Evolutionary conservation across 768 basidiomycete genomes (phyloP).

Genomic region (Phanerochaete carnosa): DNA sequence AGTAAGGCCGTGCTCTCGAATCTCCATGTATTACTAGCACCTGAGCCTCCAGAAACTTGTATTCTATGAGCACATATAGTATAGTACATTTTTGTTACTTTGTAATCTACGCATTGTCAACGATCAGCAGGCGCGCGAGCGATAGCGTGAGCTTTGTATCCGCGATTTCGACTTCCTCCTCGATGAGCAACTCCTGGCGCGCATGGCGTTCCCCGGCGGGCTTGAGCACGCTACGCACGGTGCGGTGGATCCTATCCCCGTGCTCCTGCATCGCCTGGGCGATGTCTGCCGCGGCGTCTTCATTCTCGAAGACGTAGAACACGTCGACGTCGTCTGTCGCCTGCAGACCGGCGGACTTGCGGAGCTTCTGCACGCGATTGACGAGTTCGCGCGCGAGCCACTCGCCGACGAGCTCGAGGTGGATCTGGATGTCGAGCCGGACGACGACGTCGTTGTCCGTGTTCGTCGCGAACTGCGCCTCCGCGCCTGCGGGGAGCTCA

Average conservation of each 20-base stretch:
- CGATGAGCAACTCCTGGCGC: conserved; percentile 54
- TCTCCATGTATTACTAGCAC: conserved; percentile 2
- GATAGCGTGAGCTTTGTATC: conserved; percentile 75
- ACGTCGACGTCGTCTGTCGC: conserved; percentile 92
- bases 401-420: conserved; percentile 83
- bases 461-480: conserved; percentile 67
- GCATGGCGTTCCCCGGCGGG: conserved; percentile 52
- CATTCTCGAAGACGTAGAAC: conserved; percentile 78
- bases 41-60: conserved; percentile 4
- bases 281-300: conserved; percentile 54
- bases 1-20: conserved; percentile 37
- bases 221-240: conserved; percentile 67
- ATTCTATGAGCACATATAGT: conserved; percentile 28
- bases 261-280: conserved; percentile 62
- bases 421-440: conserved; percentile 84
- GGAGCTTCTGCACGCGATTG: conserved; percentile 90
- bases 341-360: conserved; percentile 94
- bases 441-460: conserved; percentile 96
- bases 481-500: conserved; percentile 60
- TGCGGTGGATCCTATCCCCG: conserved; percentile 66
- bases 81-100: conserved; percentile 27
- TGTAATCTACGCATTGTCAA: conserved; percentile 28
- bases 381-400: conserved; percentile 88
- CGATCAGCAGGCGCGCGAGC: conserved; percentile 43
- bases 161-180: conserved; percentile 86